Conservation (phyloP, 2,329 filamentous ascomycete species). For the Apiospora hydei region DNA sequence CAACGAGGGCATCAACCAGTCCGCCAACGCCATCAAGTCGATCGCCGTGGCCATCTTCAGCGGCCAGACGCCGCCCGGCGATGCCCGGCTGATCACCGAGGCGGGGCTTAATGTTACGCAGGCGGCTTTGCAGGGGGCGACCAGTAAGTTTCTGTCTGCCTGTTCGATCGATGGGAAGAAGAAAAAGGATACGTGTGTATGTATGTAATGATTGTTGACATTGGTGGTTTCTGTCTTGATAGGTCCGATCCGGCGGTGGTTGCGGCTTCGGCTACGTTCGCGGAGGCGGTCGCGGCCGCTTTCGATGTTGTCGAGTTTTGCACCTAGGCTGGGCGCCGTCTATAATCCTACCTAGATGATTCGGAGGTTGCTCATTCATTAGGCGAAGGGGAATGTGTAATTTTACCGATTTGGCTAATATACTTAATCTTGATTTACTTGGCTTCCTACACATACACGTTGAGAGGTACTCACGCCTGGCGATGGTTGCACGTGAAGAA, state of each 20-base stretch:
- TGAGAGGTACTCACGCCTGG: background rate
- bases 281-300: background rate
- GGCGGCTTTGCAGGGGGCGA: background rate
- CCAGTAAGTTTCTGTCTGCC: background rate
- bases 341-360: background rate
- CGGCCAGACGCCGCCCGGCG: background rate
- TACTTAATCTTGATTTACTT: background rate
- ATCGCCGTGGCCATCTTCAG: slow-evolving; percentile 1
- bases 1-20: background rate
- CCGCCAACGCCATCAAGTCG: slow-evolving; percentile 22
- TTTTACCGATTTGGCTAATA: background rate
- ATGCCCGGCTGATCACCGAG: background rate
- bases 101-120: background rate
- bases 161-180: too few species aligned
- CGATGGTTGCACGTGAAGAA: too few species aligned
- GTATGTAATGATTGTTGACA: background rate
- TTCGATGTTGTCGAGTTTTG: background rate
- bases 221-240: background rate
- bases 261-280: background rate
- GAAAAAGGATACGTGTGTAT: background rate
- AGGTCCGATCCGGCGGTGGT: background rate
- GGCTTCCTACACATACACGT: too few species aligned
- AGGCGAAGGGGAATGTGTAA: background rate
- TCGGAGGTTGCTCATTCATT: background rate
- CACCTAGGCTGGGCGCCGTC: background rate